Conservation (phyloP, 495 filamentous ascomycete species). For the Penicillium tannophilum region DNA sequence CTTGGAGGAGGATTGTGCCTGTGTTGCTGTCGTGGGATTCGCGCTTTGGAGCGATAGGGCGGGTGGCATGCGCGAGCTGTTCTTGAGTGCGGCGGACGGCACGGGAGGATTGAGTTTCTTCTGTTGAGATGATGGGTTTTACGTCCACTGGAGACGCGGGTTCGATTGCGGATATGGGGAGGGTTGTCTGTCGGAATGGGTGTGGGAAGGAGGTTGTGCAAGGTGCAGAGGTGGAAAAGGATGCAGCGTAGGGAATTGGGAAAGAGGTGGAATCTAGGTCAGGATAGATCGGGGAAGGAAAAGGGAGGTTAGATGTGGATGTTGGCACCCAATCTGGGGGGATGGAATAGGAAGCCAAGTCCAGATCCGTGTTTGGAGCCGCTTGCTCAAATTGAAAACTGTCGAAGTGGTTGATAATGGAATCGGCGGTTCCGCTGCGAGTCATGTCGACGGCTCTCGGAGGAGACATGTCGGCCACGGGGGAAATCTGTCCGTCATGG, state of each 20-base stretch:
- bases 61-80: constrained; percentile 43
- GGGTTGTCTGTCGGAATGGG: neutral
- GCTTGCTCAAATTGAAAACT: constrained; percentile 48
- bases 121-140: constrained; percentile 37
- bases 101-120: constrained; percentile 34
- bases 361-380: constrained; percentile 33
- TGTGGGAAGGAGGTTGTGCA: constrained; percentile 26
- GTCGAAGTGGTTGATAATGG: constrained; percentile 45
- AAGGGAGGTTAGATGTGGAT: constrained; percentile 28
- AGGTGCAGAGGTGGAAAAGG: constrained; percentile 42
- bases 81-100: constrained; percentile 47
- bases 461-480: constrained; percentile 25
- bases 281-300: constrained; percentile 29
- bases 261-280: constrained; percentile 33
- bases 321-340: constrained; percentile 39
- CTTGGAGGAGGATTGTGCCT: constrained; percentile 17
- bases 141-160: constrained; percentile 29
- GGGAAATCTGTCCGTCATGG: constrained; percentile 25
- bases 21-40: constrained; percentile 25
- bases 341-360: constrained; percentile 30
- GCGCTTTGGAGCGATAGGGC: constrained; percentile 50
- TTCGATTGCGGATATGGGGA: neutral
- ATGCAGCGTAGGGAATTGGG: constrained; percentile 30
- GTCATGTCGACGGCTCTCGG: constrained; percentile 44
- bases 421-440: constrained; percentile 47